Evolutionary conservation across 768 basidiomycete genomes (phyloP), one percentile per base, ranked within the genome.

Genomic region (Crassisporium funariophilum): DNA sequence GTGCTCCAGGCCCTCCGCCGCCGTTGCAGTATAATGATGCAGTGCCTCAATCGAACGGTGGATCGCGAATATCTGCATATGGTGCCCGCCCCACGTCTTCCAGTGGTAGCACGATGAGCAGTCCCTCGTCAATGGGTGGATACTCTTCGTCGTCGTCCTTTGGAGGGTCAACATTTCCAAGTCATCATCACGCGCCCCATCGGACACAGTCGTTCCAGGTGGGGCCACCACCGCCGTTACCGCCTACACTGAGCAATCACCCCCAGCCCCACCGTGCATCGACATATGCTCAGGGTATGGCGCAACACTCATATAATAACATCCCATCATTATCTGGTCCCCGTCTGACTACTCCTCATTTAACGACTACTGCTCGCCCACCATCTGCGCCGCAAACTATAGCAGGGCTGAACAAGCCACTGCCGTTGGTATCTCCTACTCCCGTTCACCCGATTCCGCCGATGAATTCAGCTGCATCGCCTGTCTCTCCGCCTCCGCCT

Each of bases 311-410:
- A 11, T 10, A 11, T n/a, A 31, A 41, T 34, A 23, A 45, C 29
- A 36, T 12, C 9, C 20, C 15, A 15, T 16, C 34, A 19, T 25
- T 21, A 29, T 29, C 39, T 25, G 44, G 35, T 29, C 46, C 50
- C 16, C 53, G 56, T 12, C 57, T 47, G 11, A 57, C 46, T 20
- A 57, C 46, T 20, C 47, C 54, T 17, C 44, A 53, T 41, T 23
- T 56, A 8, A 15, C 49, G n/a, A 59, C 60, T 9, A 55, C 43
- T 12, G 56, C 60, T 40, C 47, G 45, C 17, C 54, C 56, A 10
- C 60, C 60, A 6, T 9, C 44, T 9, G 12, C 35, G 24, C 4
- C 29, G 20, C 40, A 8, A 31, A 11, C 29, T 31, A 3, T n/a
- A 31, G 10, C 29, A 11, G 29, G 11, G 3, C n/a, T 31, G 29